Evolutionary conservation across 768 basidiomycete species (phyloP).

Genomic region (Tulasnella sp.): DNA sequence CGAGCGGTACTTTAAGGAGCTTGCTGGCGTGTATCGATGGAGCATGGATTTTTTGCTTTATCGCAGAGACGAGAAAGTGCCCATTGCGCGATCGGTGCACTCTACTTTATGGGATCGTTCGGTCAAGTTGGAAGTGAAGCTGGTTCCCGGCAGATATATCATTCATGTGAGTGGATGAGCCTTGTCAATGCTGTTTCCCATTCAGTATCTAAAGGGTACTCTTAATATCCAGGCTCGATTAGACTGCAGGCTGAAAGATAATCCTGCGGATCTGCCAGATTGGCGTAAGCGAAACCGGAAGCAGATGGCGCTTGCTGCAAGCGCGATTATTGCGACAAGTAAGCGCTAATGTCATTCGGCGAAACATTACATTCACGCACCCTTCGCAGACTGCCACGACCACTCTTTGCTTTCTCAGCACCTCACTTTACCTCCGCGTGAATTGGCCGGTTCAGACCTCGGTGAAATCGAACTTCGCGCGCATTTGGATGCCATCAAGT

Average conservation of each 20-base stretch:
- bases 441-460: neutral
- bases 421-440: neutral
- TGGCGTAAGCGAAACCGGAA: neutral
- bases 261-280: neutral
- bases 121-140: conserved; percentile 25
- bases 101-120: conserved; percentile 28
- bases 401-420: neutral
- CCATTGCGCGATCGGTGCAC: conserved; percentile 17
- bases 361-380: neutral
- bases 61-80: conserved; percentile 28
- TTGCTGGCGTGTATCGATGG: conserved; percentile 41
- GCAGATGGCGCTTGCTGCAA: neutral
- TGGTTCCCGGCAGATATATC: conserved; percentile 29
- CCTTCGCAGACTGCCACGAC: neutral
- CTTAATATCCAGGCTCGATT: neutral
- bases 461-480: neutral
- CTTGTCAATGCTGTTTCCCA: no score
- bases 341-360: neutral
- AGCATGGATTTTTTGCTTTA: conserved; percentile 45
- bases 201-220: neutral
- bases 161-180: conserved; percentile 27
- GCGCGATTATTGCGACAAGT: neutral
- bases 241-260: neutral
- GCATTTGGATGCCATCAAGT: neutral
- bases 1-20: conserved; percentile 42